Base-by-base conservation (phyloP, 176 grass and related monocot species). In the Carex pumila region DNA sequence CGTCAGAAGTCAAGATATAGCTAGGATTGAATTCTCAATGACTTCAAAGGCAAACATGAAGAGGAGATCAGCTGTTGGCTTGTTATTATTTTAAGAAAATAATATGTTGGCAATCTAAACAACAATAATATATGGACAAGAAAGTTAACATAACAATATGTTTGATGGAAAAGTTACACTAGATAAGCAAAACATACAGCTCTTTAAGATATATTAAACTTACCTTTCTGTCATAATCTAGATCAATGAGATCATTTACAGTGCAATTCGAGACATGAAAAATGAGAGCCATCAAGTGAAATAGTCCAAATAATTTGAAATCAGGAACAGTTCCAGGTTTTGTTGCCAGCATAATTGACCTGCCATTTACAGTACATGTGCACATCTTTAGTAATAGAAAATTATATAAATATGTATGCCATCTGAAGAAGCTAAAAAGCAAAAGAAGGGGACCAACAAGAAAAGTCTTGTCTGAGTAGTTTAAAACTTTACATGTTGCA, bases 321-420 rank as follows among this genome's bases (percentile, higher is more conserved):
- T 77, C 52, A 31, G 73, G 73, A 77, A 77, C 50, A 6, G 9
- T 56, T 56, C 73, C 73, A 32, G 73, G 73, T 77, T 77, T 53
- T 77, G 73, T 56, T 56, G 73, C 22, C 73, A 77, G 12, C 50
- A 56, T 21, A 77, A 77, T 31, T 56, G 73, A 56, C 73, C 73
- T 77, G 47, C 47, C 73, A 56, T 56, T 31, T 6, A 5, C 1
- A 32, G 13, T 22, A 32, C 9, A 31, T 7, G 56, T 56, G 36
- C 2, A 71, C 6, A 21, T 62, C 60, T n/a, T 71, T 71, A 71
- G 14, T 71, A 45, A 71, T 1, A 41, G 14, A 71, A 39, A 41
- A 9, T 0, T 39, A 43, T 41, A 50, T 50, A 50, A 50, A 12
- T 50, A 17, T 30, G 34, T 31, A 66, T 66, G 70, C 71, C 19